A percentile compares a stretch with the other conserved stretches of the same genome.
phyloP scores from a whole-genome alignment of 2,329 filamentous ascomycete species.

The Pyrenophora seminiperda region DNA sequence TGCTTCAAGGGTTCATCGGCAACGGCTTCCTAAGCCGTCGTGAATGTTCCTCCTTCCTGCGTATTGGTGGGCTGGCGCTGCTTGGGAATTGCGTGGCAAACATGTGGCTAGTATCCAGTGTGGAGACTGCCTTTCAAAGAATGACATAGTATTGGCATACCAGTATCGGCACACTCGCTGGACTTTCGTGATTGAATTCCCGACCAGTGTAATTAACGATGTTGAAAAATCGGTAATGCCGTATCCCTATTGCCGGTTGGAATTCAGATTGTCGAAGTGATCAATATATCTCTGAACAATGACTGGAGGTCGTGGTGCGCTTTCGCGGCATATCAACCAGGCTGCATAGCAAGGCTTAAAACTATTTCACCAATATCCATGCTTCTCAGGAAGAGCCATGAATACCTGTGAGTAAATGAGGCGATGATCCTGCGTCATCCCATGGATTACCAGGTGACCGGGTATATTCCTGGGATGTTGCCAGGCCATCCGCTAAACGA shows the following conservation, averaged over 20 bases:
- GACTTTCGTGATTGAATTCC: not conserved
- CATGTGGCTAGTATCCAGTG: not conserved
- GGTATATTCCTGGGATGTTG: slow-evolving; percentile 1
- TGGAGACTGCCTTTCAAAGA: not conserved
- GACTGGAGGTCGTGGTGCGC: not conserved
- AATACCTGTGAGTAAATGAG: not conserved
- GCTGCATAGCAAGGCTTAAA: slow-evolving; percentile 8
- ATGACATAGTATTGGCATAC: not conserved
- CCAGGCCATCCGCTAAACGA: slow-evolving; percentile 1
- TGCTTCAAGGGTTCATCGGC: not conserved
- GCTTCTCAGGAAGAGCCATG: not conserved
- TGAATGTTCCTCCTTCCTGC: not conserved
- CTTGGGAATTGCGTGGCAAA: not conserved
- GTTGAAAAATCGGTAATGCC: slow-evolving; percentile 2
- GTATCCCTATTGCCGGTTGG: not conserved
- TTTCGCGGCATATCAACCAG: slow-evolving; percentile 1
- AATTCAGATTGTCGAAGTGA: not conserved
- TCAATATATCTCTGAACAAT: not conserved
- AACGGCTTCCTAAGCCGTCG: not conserved
- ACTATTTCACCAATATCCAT: not conserved
- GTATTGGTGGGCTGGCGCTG: not conserved
- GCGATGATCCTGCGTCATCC: not conserved
- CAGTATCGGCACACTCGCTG: slow-evolving; percentile 3
- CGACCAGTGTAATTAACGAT: not conserved
- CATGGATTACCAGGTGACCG: slow-evolving; percentile 11